phyloP scores from a whole-genome alignment of 2,329 filamentous ascomycete genomes.

The Xylaria arbuscula region DNA sequence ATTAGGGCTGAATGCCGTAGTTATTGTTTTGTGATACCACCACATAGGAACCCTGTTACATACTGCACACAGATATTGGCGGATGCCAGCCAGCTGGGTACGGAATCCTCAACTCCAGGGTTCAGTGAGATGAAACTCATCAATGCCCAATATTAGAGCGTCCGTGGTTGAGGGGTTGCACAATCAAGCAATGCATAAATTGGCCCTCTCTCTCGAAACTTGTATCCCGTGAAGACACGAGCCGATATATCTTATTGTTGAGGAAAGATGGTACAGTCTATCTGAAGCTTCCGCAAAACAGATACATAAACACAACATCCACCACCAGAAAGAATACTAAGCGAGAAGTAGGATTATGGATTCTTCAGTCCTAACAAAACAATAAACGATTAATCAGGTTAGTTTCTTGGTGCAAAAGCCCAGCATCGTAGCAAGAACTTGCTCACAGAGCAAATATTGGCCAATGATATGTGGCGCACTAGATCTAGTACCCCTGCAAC shows the following conservation, averaged over 20 bases:
- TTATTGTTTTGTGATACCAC: slow-evolving; percentile 12
- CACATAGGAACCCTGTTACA: background rate
- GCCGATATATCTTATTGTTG: background rate
- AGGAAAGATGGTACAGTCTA: background rate
- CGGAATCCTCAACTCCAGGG: background rate
- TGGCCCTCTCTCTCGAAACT: background rate
- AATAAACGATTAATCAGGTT: background rate
- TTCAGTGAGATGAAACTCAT: background rate
- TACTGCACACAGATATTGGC: too few species aligned
- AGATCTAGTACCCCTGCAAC: background rate
- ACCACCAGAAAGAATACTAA: background rate
- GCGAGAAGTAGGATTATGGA: background rate
- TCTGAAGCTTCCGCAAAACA: background rate
- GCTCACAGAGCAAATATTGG: background rate
- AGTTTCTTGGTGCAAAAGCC: background rate
- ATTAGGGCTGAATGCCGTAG: background rate
- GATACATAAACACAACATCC: too few species aligned
- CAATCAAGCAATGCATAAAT: background rate
- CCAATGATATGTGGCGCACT: background rate
- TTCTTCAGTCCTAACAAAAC: background rate
- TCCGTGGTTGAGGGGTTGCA: background rate
- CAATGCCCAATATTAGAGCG: background rate
- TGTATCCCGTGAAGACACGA: background rate
- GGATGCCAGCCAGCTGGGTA: background rate
- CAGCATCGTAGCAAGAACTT: slow-evolving; percentile 1